Conservation (phyloP, 73 alveolate genomes). For the Stentor coeruleus region DNA sequence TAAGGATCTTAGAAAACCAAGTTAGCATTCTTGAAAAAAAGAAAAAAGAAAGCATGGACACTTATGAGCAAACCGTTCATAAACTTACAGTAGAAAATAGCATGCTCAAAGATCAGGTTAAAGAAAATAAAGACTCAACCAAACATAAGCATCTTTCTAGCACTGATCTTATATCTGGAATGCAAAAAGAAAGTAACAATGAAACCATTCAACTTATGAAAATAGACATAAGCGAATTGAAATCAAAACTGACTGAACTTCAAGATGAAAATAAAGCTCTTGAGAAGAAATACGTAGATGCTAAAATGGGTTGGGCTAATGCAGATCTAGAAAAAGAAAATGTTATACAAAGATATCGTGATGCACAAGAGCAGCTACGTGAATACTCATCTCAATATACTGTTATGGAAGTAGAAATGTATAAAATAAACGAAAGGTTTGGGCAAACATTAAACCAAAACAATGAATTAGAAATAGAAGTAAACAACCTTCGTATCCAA, state of each 20-base stretch:
- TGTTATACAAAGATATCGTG: not conserved
- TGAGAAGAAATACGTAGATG: constrained; percentile 25
- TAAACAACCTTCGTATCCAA: not conserved
- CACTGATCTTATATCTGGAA: not conserved
- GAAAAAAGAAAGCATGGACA: not conserved
- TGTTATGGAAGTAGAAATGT: constrained; percentile 24
- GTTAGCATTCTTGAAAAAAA: not conserved
- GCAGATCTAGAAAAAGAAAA: constrained; percentile 1
- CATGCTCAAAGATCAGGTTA: not conserved
- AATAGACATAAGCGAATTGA: not conserved
- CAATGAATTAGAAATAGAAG: constrained; percentile 15
- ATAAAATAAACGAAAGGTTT: constrained; percentile 24
- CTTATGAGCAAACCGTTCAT: not conserved
- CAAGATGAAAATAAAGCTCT: not conserved
- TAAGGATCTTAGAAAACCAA: not conserved
- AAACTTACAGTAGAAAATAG: not conserved
- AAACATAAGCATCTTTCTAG: not conserved
- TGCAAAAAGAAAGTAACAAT: constrained; percentile 14
- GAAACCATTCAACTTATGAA: constrained; percentile 1
- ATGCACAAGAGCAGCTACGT: constrained; percentile 23
- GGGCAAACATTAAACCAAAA: constrained; percentile 8
- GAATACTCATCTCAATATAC: constrained; percentile 13
- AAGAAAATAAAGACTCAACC: not conserved
- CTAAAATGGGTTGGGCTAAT: constrained; percentile 19
- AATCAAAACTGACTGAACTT: not conserved